Evolutionary conservation across 768 basidiomycete species (phyloP), one percentile per base, ranked within the genome.

Genomic region (Boletellus ananiceps): DNA sequence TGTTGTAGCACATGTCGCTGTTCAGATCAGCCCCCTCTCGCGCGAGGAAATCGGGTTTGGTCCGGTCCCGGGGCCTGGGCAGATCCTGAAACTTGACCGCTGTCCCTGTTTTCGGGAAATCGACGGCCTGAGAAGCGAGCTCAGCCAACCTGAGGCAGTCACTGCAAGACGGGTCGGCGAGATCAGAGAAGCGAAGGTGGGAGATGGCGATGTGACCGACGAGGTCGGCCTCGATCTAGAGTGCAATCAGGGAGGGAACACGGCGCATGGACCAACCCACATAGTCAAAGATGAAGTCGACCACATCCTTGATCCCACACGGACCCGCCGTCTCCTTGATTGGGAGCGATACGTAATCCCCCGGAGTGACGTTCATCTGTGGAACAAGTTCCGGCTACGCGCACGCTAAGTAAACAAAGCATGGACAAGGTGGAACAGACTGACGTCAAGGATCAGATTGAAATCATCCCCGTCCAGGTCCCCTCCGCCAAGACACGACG

Each of bases 401-500:
- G 33, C 12, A 42, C 40, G 37, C 40, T 50, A 8, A 49, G 51
- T 15, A 21, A 29, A 54, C 49, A 58, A 50, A 45, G 40, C 44
- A 47, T n/a, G 33, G 29, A 40, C 29, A 23, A 27, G 48, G 46
- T 14, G 29, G 34, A 36, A 49, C 51, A 8, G 8, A 43, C 60
- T 66, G 55, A 75, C 74, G 47, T 75, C 69, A 33, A 71, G 62
- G 40, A 76, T 73, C n/a, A 78, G 35, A 57, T 76, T 77, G 46
- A 75, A 80, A 18, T 74, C 71, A 46, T 79, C 77, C 5, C 77
- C 78, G 53, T 80, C 78, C 40, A 79, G 61, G 60, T 80, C 78
- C 8, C 79, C 79, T 19, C 78, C 79, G 23, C 78, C 78, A 14
- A 80, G 70, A 50, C 68, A 70, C 11, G 74, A 75, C 1, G 77